Evolutionary conservation across 1,139 yeast genomes (phyloP), one percentile per base, ranked within the genome.

Genomic region (Lodderomyces parapsilosis): DNA sequence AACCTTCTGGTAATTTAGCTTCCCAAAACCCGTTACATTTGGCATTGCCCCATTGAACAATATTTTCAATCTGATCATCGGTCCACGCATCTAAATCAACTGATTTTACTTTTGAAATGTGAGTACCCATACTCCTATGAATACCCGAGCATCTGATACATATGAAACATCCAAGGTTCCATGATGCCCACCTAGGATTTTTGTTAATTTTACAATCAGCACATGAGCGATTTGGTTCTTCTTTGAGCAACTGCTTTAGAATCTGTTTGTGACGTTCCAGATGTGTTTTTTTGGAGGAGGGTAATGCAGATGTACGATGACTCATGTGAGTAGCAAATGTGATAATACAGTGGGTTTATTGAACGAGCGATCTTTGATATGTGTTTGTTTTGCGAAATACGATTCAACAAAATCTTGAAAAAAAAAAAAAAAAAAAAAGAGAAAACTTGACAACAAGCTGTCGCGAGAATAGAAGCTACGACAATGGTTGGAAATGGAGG

Each of bases 41-140:
- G 38, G 67, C 75, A 60, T 91, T 93, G 3, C 96, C 96, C 95
- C 96, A 88, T 55, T 78, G 71, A 35, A 89, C 81, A 84, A 93
- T 83, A 53, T 80, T 81, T 49, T 79, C 83, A 34, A 89, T 80
- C 63, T 93, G 97, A 57, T 87, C 96, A 55, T 90, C 96, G 9
- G 95, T 87, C 99, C 99, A 93, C 1, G 95, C 86, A 62, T 93
- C 98, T 58, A 93, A 76, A 67, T 93, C 99, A 38, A 93, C 94
- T 5, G 96, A 86, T 60, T 86, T 87, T 38, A 87, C 96, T 56
- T 83, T 74, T 13, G 89, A 81, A 40, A 91, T 88, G 64, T 93
- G 99, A 0, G 97, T 90, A 2, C 99, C 98, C 85, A 93, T 82
- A 44, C 94, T 81, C 60, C 98, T 76, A 62, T 93, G 99, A 50